These are phyloP conservation scores for Rheum nobile DNA, from an alignment of 148 eudicot species.

Conservation along the genomic window DNA sequence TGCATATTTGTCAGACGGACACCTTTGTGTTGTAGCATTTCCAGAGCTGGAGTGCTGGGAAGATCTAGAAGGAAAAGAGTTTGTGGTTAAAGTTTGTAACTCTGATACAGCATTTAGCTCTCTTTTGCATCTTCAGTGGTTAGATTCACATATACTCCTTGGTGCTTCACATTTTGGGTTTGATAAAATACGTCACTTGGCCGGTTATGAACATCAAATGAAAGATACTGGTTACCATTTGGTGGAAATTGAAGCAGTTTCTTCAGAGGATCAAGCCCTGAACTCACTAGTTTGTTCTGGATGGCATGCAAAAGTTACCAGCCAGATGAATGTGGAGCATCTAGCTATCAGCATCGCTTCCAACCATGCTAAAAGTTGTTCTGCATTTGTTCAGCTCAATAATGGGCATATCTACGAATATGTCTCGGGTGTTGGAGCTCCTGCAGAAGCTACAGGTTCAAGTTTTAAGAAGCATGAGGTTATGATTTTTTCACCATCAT, in stretches of 20 bases:
- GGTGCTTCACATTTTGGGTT: slow-evolving; percentile 52
- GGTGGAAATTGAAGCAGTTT: slow-evolving; percentile 54
- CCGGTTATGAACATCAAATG: slow-evolving; percentile 16
- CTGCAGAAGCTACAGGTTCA: slow-evolving; percentile 27
- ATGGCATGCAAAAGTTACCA: slow-evolving; percentile 45
- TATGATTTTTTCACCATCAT: slow-evolving; percentile 48
- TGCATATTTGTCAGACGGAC: slow-evolving; percentile 64
- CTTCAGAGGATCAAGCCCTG: slow-evolving; percentile 60
- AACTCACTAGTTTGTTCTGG: slow-evolving; percentile 67
- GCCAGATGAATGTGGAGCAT: slow-evolving; percentile 39
- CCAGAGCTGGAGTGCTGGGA: slow-evolving; percentile 68
- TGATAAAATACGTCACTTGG: slow-evolving; percentile 21
- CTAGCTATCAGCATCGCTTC: slow-evolving; percentile 40
- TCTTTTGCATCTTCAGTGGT: slow-evolving; percentile 69
- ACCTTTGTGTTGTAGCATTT: slow-evolving; percentile 67
- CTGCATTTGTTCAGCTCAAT: slow-evolving; percentile 65
- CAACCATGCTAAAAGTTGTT: slow-evolving; percentile 33
- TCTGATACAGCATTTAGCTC: slow-evolving; percentile 32
- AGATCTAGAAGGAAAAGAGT: slow-evolving; percentile 70
- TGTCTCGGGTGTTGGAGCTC: slow-evolving; percentile 25
- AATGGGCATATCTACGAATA: slow-evolving; percentile 67
- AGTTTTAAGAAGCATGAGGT: slow-evolving; percentile 30
- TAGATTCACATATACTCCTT: slow-evolving; percentile 72
- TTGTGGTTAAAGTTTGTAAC: slow-evolving; percentile 37
- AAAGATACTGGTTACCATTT: slow-evolving; percentile 48